Conservation (phyloP, 345 rosid species). For the Combretum micranthum region DNA sequence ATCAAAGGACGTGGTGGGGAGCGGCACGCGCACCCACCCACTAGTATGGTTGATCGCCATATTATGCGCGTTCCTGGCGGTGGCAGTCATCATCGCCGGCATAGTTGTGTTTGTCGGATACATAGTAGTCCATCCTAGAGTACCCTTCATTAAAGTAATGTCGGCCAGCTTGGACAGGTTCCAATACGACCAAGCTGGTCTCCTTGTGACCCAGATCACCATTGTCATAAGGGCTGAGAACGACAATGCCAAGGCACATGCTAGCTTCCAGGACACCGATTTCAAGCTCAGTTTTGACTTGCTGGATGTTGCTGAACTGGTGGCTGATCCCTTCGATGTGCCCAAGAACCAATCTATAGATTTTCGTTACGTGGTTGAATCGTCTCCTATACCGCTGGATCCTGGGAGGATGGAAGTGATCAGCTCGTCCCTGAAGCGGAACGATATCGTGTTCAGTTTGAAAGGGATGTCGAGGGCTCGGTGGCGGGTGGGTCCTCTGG, state of each 20-base stretch:
- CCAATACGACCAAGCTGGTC: conserved; percentile 30
- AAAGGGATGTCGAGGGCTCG: conserved; percentile 53
- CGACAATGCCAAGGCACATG: conserved; percentile 63
- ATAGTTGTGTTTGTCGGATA: conserved; percentile 60
- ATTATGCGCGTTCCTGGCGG: conserved; percentile 53
- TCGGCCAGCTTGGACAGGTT: conserved; percentile 49
- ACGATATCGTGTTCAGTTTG: conserved; percentile 46
- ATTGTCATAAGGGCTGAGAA: conserved; percentile 50
- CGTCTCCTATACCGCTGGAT: conserved; percentile 53
- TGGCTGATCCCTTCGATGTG: conserved; percentile 52
- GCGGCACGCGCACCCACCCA: conserved; percentile 32
- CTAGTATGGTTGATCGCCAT: conserved; percentile 71
- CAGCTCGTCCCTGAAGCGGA: conserved; percentile 35
- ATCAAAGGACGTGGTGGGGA: neutral
- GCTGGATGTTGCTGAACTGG: conserved; percentile 33
- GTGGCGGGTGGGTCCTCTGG: conserved; percentile 69
- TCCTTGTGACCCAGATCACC: conserved; percentile 52
- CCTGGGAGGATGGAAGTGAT: conserved; percentile 29
- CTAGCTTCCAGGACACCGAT: conserved; percentile 36
- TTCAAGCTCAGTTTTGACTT: conserved; percentile 42
- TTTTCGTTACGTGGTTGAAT: conserved; percentile 42
- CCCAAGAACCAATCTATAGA: conserved; percentile 30
- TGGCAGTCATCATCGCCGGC: conserved; percentile 60
- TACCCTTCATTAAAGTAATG: conserved; percentile 58
- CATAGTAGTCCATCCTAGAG: conserved; percentile 64